Percentiles rank a stretch among this genome's conserved stretches.
Evolutionary conservation across 495 filamentous ascomycete species (phyloP).

Genomic region (Penicillium crystallinum): DNA sequence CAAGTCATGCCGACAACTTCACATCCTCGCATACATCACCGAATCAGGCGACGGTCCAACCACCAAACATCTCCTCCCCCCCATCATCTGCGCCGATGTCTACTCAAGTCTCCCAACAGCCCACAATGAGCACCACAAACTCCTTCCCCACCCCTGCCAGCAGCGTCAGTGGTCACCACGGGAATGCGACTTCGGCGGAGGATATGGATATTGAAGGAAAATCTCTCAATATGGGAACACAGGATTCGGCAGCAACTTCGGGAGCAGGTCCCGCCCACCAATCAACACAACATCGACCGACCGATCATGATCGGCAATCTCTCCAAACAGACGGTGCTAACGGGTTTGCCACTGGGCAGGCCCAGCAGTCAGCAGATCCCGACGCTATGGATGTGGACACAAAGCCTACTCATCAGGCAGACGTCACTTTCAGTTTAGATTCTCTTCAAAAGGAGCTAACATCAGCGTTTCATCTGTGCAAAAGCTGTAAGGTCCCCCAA

Average conservation of each 20-base stretch:
- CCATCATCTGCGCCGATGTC: conserved; percentile 45
- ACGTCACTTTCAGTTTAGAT: conserved; percentile 32
- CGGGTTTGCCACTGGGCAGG: conserved; percentile 23
- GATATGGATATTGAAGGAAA: conserved; percentile 32
- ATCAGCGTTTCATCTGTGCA: conserved; percentile 48
- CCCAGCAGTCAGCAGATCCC: conserved; percentile 9
- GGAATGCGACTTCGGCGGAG: conserved; percentile 26
- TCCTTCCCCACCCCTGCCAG: conserved; percentile 46
- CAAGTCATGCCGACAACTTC: conserved; percentile 45
- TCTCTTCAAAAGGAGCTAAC: conserved; percentile 43
- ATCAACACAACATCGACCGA: conserved; percentile 29
- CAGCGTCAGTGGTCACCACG: conserved; percentile 37
- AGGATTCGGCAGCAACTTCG: conserved; percentile 19
- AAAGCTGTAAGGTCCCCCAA: conserved; percentile 46
- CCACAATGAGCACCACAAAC: conserved; percentile 36
- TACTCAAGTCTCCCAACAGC: conserved; percentile 42
- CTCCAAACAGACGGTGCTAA: conserved; percentile 10
- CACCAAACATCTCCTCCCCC: conserved; percentile 37
- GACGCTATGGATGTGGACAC: conserved; percentile 41
- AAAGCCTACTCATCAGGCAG: conserved; percentile 11
- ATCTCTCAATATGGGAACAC: conserved; percentile 18
- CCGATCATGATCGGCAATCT: conserved; percentile 35
- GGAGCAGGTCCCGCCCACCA: conserved; percentile 17
- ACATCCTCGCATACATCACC: conserved; percentile 43
- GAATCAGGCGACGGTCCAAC: conserved; percentile 40